A percentile compares a stretch with the other conserved stretches of the same genome.
Evolutionary conservation across 345 rosid genomes (phyloP).

Genomic region (Iberis pinnata): DNA sequence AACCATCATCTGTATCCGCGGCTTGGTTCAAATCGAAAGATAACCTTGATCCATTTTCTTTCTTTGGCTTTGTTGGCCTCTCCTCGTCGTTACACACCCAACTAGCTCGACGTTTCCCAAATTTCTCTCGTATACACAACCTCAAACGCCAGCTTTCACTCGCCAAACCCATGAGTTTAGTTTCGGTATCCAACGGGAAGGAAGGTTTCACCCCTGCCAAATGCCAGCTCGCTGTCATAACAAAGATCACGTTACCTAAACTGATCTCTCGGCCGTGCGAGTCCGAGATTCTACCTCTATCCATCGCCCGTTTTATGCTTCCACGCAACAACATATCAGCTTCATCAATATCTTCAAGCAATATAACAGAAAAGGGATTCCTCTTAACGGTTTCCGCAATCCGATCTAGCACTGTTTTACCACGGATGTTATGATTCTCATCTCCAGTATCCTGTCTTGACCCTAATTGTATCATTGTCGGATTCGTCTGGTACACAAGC

Average conservation of each 20-base stretch:
- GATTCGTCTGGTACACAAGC: slow-evolving; percentile 44
- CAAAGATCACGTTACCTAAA: slow-evolving; percentile 77
- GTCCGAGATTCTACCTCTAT: slow-evolving; percentile 79
- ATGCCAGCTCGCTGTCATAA: slow-evolving; percentile 57
- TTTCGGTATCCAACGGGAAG: slow-evolving; percentile 39
- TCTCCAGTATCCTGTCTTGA: slow-evolving; percentile 45
- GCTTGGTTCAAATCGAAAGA: slow-evolving; percentile 83
- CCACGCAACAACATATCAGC: slow-evolving; percentile 64
- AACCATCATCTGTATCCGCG: slow-evolving; percentile 56
- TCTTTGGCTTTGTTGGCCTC: slow-evolving; percentile 57
- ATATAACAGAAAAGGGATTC: slow-evolving; percentile 70
- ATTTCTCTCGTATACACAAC: slow-evolving; percentile 52
- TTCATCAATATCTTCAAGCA: slow-evolving; percentile 88
- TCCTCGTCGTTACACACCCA: slow-evolving; percentile 56
- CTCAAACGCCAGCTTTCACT: slow-evolving; percentile 68
- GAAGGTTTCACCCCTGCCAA: slow-evolving; percentile 39
- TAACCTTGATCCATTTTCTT: slow-evolving; percentile 36
- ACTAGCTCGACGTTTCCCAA: slow-evolving; percentile 62
- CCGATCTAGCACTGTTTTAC: slow-evolving; percentile 79
- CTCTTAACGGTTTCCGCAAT: slow-evolving; percentile 80
- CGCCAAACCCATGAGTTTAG: slow-evolving; percentile 47
- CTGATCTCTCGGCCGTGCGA: slow-evolving; percentile 94
- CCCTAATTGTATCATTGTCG: slow-evolving; percentile 54
- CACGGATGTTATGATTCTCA: slow-evolving; percentile 48
- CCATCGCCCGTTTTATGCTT: slow-evolving; percentile 81